phyloP scores from a whole-genome alignment of 1,139 yeast species.

The Scheffersomyces segobiensis region DNA sequence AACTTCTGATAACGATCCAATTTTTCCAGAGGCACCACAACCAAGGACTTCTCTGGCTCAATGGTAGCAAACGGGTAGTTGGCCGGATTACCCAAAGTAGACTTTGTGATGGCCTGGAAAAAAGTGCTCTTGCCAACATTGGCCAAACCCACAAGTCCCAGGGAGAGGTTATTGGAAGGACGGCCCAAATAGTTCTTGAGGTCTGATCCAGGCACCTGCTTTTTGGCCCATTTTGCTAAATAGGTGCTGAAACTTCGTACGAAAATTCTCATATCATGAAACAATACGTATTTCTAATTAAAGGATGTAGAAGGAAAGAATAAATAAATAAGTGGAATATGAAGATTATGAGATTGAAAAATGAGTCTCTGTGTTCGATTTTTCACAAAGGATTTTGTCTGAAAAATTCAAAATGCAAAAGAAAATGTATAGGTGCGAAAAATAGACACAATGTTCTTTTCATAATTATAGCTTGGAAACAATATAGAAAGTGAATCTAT shows the following conservation, averaged over 20 bases:
- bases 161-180: slow-evolving; percentile 54
- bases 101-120: slow-evolving; percentile 70
- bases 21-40: slow-evolving; percentile 54
- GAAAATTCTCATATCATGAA: not conserved
- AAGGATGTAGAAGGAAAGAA: not conserved
- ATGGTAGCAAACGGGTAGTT: slow-evolving; percentile 82
- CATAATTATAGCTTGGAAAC: not conserved
- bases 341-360: slow-evolving; percentile 1
- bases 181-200: slow-evolving; percentile 42
- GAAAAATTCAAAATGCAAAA: not conserved
- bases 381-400: not conserved
- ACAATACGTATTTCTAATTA: not conserved
- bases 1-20: slow-evolving; percentile 45
- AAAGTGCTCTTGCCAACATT: slow-evolving; percentile 75
- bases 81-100: slow-evolving; percentile 71
- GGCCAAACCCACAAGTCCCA: slow-evolving; percentile 70
- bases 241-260: not conserved
- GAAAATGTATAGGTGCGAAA: not conserved
- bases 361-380: not conserved
- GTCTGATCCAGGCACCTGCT: not conserved
- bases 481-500: too few species aligned
- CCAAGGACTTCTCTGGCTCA: slow-evolving; percentile 68
- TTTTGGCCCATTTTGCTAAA: not conserved
- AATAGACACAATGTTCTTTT: not conserved
- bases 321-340: slow-evolving; percentile 1